Evolutionary conservation across 2,329 filamentous ascomycete genomes (phyloP), one percentile per base, ranked within the genome.

Genomic region (Pseudohalonectria lignicola): DNA sequence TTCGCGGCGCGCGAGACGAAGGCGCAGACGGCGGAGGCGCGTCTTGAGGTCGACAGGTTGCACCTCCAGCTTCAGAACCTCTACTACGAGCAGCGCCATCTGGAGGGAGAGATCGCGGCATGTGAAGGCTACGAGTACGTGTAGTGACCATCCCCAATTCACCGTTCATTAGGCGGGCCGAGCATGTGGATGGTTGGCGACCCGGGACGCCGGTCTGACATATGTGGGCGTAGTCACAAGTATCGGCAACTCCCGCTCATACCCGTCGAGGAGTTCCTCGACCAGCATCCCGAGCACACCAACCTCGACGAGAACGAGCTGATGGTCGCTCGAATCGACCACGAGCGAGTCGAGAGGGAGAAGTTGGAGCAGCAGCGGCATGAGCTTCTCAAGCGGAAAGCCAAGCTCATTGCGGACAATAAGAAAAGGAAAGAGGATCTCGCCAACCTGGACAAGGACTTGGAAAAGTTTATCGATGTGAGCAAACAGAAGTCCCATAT

Each of bases 1-100:
- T 73, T 94, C 49, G 72, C 77, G 21, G 85, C 87, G 21, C 79
- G 92, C 47, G 78, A 86, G 48, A 94, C 88, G 12, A 96, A 96
- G 58, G 70, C 82, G 38, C 69, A 77, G 49, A 96, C 92, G 1
- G 82, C 86, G 21, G 86, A 94, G 57, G 84, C 83, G 35, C 78
- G 88, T 35, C 84, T 90, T 51, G 86, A 94, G 60, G 86, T 96
- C 46, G 92, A 98, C 56, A 77, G 81, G 36, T 69, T 98, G 43
- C 88, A 96, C 55, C 70, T 98, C 28, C 85, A 94, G 53, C 70
- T 98, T 39, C 90, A 96, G 61, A 98, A 98, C 53, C 66, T 98
- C 7, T 93, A 92, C 58, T 98, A 98, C 54, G 90, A 98, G 60
- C 88, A 96, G 63, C 72, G 86, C 39, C 87, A 95, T 59, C 65